Conservation (phyloP, 129 eudicot species). For the Escallonia rubra region DNA sequence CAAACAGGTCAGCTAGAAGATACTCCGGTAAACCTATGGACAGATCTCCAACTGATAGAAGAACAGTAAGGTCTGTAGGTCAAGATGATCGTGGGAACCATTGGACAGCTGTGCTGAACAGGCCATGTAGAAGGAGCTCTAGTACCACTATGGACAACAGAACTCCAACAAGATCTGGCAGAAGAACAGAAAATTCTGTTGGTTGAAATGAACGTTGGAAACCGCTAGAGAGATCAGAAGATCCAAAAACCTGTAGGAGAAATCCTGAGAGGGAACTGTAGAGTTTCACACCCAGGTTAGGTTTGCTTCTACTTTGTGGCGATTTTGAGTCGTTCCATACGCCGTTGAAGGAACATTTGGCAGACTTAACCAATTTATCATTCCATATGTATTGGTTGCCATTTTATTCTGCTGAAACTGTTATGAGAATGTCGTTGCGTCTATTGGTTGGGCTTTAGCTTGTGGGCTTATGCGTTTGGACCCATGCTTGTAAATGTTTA, state of each 20-base stretch:
- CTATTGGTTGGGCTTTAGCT: neutral
- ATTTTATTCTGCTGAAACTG: neutral
- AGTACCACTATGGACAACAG: slow-evolving; percentile 18
- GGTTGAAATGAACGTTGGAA: slow-evolving; percentile 13
- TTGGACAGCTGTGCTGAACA: slow-evolving; percentile 17
- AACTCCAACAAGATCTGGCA: neutral
- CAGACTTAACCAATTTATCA: neutral
- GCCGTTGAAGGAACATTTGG: neutral
- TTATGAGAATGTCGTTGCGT: neutral
- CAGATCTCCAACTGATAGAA: neutral
- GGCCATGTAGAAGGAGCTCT: slow-evolving; percentile 22
- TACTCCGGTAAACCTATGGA: slow-evolving; percentile 21
- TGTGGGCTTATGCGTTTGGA: neutral
- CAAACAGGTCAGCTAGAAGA: slow-evolving; percentile 21
- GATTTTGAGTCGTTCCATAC: neutral
- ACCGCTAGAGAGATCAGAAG: slow-evolving; percentile 16
- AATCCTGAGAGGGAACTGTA: neutral
- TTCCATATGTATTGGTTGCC: neutral
- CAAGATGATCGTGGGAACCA: neutral
- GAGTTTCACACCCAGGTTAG: neutral
- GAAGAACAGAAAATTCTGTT: slow-evolving; percentile 21
- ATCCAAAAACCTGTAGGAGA: slow-evolving; percentile 15
- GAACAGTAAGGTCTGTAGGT: neutral
- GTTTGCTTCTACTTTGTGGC: slow-evolving; percentile 9
- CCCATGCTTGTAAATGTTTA: neutral